A percentile compares a stretch with the other conserved stretches of the same genome.
Conservation (phyloP, 108 stramenopile species). For the Pseudonitzschia delicatissima region DNA sequence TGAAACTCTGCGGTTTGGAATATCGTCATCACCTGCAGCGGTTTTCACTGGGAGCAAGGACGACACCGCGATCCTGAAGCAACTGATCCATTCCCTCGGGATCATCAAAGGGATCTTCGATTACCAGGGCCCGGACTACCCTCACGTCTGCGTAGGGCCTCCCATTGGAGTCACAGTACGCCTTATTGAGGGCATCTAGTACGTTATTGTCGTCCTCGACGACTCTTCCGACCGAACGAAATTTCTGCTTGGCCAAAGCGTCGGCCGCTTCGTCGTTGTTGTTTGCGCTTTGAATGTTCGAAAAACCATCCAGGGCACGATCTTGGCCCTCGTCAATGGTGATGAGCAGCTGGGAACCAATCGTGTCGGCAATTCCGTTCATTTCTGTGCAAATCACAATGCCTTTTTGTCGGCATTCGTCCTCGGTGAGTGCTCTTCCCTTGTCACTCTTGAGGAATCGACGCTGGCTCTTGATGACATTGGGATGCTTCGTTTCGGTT, state of each 20-base stretch:
- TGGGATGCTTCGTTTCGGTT: neutral
- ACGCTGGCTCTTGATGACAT: slow-evolving; percentile 34
- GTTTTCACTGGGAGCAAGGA: slow-evolving; percentile 10
- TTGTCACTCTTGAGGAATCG: slow-evolving; percentile 59
- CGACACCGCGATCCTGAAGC: slow-evolving; percentile 38
- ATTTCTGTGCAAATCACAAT: slow-evolving; percentile 73
- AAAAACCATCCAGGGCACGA: slow-evolving; percentile 61
- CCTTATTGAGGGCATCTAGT: slow-evolving; percentile 75
- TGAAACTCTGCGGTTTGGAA: slow-evolving; percentile 4
- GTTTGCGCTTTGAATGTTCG: neutral
- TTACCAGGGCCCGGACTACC: slow-evolving; percentile 82
- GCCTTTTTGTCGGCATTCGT: slow-evolving; percentile 68
- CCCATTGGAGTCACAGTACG: slow-evolving; percentile 89
- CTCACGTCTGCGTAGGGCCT: slow-evolving; percentile 96
- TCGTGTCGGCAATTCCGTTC: slow-evolving; percentile 59
- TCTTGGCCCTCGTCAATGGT: slow-evolving; percentile 70
- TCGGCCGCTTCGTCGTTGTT: slow-evolving; percentile 32
- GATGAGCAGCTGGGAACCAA: slow-evolving; percentile 94
- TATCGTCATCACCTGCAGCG: slow-evolving; percentile 1
- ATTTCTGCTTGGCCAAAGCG: slow-evolving; percentile 33
- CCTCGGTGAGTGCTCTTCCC: slow-evolving; percentile 50
- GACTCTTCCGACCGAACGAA: slow-evolving; percentile 85
- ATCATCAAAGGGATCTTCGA: slow-evolving; percentile 95
- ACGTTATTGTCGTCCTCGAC: slow-evolving; percentile 88
- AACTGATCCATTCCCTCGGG: slow-evolving; percentile 60